Evolutionary conservation across 768 basidiomycete genomes (phyloP), one percentile per base, ranked within the genome.

Genomic region (Gyrodon lividus): DNA sequence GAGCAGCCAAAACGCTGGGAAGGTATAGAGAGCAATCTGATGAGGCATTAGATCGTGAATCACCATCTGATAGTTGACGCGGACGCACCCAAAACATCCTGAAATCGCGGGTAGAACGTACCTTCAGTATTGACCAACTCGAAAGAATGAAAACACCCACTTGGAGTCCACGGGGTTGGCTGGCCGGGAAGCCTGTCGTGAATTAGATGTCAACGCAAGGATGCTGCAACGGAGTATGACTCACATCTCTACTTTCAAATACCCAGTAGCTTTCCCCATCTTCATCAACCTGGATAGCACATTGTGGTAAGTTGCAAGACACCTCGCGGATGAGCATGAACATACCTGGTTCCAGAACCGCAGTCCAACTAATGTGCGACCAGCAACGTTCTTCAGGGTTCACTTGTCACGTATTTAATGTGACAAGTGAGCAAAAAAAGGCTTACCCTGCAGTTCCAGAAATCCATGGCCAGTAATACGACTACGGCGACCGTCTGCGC

Each of bases 241-340:
- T 65, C 71, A 96, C 96, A 70, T 98, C 95, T 63, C 95, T 81
- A 62, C 89, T 89, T 72, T 99, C 97, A 59, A 99, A 99, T 10
- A 99, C 95, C 97, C 97, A 99, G 60, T 87, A 95, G 69, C 78
- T 82, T 69, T 96, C 91, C 2, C 97, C 97, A 58, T 98, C 94
- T 48, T 98, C 94, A 62, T 98, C 94, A 13, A 98, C 93, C 86
- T 89, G 33, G 39, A 34, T 54, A 55, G 46, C 20, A 6, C 10
- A 13, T n/a, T 28, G 59, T 20, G 46, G 55, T 47, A 33, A 43
- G 44, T 34, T 39, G 14, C 17, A 31, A 20, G 13, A 30, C 17
- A 22, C 4, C 35, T 5, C 8, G 20, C 6, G 30, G 10, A 33
- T 37, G 17, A 17, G 26, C 2, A 39, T 46, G 16, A 22, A 42